These are phyloP conservation scores for Venturia effusa DNA, from an alignment of 2,329 filamentous ascomycete genomes.

Conservation along the genomic window DNA sequence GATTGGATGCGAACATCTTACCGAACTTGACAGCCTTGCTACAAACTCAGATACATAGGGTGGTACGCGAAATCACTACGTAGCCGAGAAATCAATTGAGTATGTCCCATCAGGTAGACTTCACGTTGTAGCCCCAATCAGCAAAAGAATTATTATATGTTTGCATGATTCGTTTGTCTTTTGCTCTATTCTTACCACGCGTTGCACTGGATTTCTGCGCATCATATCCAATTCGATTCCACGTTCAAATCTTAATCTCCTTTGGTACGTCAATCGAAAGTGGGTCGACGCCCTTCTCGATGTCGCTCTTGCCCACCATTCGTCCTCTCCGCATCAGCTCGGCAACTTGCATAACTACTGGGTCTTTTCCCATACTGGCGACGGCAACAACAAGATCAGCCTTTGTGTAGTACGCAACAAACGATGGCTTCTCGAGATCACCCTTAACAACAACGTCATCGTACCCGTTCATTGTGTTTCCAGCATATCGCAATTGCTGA, in stretches of 20 bases:
- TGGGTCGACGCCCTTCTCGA: slow-evolving; percentile 50
- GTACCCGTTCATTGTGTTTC: slow-evolving; percentile 62
- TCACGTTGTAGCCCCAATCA: background rate
- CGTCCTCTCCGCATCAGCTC: slow-evolving; percentile 74
- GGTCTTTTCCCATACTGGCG: slow-evolving; percentile 83
- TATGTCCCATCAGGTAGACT: background rate
- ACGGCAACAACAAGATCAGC: slow-evolving; percentile 83
- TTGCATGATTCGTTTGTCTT: background rate
- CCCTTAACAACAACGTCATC: slow-evolving; percentile 79
- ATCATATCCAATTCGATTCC: background rate
- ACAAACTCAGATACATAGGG: too few species aligned
- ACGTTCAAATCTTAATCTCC: background rate
- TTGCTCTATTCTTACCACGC: background rate
- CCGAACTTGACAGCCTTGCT: too few species aligned
- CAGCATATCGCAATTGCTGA: slow-evolving; percentile 83
- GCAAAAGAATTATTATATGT: background rate
- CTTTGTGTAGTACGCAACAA: slow-evolving; percentile 79
- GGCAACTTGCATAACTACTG: slow-evolving; percentile 68
- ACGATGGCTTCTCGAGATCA: slow-evolving; percentile 61
- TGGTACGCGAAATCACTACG: too few species aligned
- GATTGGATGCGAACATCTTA: too few species aligned
- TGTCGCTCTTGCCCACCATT: slow-evolving; percentile 73
- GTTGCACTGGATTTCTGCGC: background rate
- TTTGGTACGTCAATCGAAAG: slow-evolving; percentile 16
- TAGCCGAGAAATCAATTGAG: too few species aligned